Evolutionary conservation across 2,329 filamentous ascomycete genomes (phyloP).

Genomic region (Aspergillus spinulosporus): DNA sequence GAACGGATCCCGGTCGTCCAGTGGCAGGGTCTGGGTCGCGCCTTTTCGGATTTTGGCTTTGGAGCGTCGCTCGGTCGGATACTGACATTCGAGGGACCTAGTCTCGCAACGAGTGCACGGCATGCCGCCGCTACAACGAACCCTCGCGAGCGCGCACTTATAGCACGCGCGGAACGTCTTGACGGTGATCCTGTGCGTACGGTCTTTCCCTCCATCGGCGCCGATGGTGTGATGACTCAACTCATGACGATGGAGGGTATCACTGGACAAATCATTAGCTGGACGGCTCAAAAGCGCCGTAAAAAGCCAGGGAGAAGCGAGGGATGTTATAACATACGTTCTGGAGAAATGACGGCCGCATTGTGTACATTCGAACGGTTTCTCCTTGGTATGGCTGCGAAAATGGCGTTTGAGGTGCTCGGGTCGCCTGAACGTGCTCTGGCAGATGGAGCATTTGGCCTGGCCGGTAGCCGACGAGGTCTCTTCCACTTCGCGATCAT

Average conservation of each 20-base stretch:
- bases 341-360: constrained; percentile 46
- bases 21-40: constrained; percentile 9
- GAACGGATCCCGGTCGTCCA: constrained; percentile 13
- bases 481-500: constrained; percentile 17
- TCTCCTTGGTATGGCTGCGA: constrained; percentile 44
- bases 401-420: constrained; percentile 46
- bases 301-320: neutral
- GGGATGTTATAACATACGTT: constrained; percentile 32
- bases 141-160: constrained; percentile 42
- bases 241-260: constrained; percentile 44
- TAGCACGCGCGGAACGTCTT: constrained; percentile 46
- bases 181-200: constrained; percentile 43
- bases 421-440: constrained; percentile 40
- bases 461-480: constrained; percentile 22
- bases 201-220: constrained; percentile 35
- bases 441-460: constrained; percentile 38
- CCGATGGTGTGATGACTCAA: constrained; percentile 41
- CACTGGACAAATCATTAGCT: constrained; percentile 26
- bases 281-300: neutral
- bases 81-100: constrained; percentile 41
- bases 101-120: constrained; percentile 41
- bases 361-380: constrained; percentile 41
- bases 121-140: constrained; percentile 40
- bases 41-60: constrained; percentile 31
- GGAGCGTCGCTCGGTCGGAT: constrained; percentile 42